Conservation (phyloP, 805 yeast species). For the Clavispora phyllophila region DNA sequence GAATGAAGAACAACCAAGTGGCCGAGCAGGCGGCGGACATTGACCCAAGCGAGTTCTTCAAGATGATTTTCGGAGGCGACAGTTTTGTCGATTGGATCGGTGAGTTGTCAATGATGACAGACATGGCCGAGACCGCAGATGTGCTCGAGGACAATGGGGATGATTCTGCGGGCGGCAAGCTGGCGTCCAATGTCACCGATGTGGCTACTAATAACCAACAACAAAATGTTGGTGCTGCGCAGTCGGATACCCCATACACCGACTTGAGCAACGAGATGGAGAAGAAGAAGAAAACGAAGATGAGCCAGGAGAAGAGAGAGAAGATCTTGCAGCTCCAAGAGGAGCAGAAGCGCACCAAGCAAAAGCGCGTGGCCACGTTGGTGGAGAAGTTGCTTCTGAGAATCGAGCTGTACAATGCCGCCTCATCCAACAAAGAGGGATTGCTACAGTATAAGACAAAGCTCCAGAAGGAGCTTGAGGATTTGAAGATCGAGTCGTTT, state of each 20-base stretch:
- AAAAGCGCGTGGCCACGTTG: conserved; percentile 47
- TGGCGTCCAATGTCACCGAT: conserved; percentile 6
- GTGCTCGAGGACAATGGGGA: conserved; percentile 37
- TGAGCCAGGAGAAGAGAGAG: conserved; percentile 40
- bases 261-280: conserved; percentile 19
- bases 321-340: conserved; percentile 46
- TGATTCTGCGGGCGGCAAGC: conserved; percentile 12
- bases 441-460: conserved; percentile 49
- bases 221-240: neutral
- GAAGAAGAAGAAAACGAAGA: conserved; percentile 27
- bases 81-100: conserved; percentile 81
- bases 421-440: conserved; percentile 60
- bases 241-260: conserved; percentile 5
- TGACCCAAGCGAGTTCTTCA: conserved; percentile 84
- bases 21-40: conserved; percentile 65
- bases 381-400: conserved; percentile 43
- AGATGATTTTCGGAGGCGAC: conserved; percentile 80
- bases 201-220: conserved; percentile 20
- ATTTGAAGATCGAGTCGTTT: conserved; percentile 89
- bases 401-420: conserved; percentile 48
- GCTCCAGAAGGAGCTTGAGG: conserved; percentile 61
- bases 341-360: conserved; percentile 49
- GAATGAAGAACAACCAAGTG: conserved; percentile 58
- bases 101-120: conserved; percentile 73
- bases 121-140: conserved; percentile 61